phyloP scores from a whole-genome alignment of 2,329 filamentous ascomycete genomes.

The Epichloe amarillans region DNA sequence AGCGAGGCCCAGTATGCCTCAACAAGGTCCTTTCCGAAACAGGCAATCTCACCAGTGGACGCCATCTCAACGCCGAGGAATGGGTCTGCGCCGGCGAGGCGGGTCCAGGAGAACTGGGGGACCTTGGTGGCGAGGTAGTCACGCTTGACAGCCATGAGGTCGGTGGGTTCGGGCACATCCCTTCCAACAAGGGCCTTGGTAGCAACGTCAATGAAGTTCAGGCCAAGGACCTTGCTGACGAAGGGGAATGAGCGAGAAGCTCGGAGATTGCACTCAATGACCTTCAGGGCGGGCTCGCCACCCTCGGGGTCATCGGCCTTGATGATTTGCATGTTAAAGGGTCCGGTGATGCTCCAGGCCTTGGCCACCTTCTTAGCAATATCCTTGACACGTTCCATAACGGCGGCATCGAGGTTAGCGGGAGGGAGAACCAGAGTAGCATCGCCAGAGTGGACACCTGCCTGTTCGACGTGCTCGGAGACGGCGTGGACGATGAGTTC shows the following conservation, averaged over 20 bases:
- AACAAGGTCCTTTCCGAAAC: conserved; percentile 89
- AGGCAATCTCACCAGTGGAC: conserved; percentile 94
- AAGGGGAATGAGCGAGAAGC: conserved; percentile 97
- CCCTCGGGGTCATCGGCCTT: conserved; percentile 70
- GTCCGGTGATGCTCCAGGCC: conserved; percentile 93
- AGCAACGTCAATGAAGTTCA: conserved; percentile 92
- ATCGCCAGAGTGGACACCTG: conserved; percentile 95
- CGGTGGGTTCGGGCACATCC: conserved; percentile 69
- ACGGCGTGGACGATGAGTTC: conserved; percentile 84
- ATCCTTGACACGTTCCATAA: conserved; percentile 80
- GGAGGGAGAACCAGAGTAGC: conserved; percentile 90
- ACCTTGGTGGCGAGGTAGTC: conserved; percentile 96
- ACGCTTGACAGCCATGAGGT: conserved; percentile 80
- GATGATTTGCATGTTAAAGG: conserved; percentile 99
- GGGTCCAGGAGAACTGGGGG: conserved; percentile 98
- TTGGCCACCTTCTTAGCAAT: conserved; percentile 94
- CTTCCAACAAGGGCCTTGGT: conserved; percentile 83
- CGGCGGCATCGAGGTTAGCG: conserved; percentile 58
- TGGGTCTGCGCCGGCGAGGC: conserved; percentile 89
- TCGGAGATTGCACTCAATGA: conserved; percentile 96
- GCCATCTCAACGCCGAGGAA: conserved; percentile 98
- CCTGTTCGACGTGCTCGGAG: conserved; percentile 91
- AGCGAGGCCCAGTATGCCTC: conserved; percentile 97
- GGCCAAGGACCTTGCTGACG: conserved; percentile 90
- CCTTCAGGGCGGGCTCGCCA: conserved; percentile 68